Evolutionary conservation across 257 asterid genomes (phyloP).

Genomic region (Solanum chiquidenum): DNA sequence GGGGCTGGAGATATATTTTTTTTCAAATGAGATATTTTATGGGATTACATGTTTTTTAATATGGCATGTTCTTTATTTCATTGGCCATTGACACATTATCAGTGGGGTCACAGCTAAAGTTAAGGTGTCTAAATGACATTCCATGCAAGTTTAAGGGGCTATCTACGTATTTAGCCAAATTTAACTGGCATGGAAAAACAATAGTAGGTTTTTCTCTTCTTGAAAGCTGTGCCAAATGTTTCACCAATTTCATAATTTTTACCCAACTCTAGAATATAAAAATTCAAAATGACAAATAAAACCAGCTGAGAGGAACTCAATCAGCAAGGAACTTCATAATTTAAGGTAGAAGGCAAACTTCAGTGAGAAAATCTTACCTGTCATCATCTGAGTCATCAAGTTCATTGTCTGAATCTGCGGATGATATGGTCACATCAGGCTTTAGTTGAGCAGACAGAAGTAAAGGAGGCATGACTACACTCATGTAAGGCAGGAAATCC

Average conservation of each 20-base stretch:
- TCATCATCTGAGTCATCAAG: constrained; percentile 86
- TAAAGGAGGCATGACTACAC: constrained; percentile 92
- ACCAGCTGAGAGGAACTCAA: neutral
- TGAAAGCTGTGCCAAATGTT: neutral
- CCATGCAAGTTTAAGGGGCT: neutral
- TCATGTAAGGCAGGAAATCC: constrained; percentile 94
- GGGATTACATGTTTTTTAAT: neutral
- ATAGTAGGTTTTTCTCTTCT: neutral
- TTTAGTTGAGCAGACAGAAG: constrained; percentile 90
- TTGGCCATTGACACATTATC: neutral
- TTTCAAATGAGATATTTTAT: neutral
- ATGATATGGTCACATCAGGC: constrained; percentile 86
- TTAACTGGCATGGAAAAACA: neutral
- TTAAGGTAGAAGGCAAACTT: neutral
- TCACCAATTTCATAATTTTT: neutral
- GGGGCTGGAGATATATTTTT: neutral
- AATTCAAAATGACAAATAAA: neutral
- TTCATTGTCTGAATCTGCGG: constrained; percentile 82
- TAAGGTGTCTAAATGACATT: neutral
- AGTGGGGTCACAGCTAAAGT: neutral
- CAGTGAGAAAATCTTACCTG: constrained; percentile 29
- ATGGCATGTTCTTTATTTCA: neutral
- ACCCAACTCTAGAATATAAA: neutral
- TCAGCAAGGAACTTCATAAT: neutral
- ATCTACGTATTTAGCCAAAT: neutral